Conservation (phyloP, 352 stramenopile species). For the Phytopythium ostracodes region DNA sequence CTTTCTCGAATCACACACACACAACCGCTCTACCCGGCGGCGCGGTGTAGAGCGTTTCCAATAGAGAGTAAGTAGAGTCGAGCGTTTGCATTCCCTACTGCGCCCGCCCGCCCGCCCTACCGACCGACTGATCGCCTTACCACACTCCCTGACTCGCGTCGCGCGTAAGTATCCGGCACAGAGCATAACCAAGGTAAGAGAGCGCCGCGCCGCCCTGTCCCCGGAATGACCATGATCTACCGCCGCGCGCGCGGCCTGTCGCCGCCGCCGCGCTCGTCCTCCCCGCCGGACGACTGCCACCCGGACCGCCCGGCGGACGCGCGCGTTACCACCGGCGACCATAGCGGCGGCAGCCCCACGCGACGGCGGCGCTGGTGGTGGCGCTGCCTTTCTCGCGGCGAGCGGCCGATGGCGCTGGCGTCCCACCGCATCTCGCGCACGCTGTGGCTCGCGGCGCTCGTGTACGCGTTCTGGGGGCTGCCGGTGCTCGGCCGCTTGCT, state of each 20-base stretch:
- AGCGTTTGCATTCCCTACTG: no score
- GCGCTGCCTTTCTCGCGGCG: conserved; percentile 7
- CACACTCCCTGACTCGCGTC: no score
- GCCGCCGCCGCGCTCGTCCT: conserved; percentile 20
- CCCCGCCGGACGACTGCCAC: conserved; percentile 8
- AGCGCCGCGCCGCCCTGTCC: neutral
- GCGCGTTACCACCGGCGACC: no score
- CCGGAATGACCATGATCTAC: conserved; percentile 54
- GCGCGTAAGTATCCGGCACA: no score
- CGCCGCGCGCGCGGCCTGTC: conserved; percentile 42
- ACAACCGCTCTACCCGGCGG: conserved; percentile 4
- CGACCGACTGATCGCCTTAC: neutral
- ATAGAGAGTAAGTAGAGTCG: no score
- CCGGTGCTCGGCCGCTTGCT: conserved; percentile 58
- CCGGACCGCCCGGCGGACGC: neutral
- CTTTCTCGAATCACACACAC: neutral
- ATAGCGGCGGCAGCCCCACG: no score
- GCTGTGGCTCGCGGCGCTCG: conserved; percentile 58
- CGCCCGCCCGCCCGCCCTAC: neutral
- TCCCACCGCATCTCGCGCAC: conserved; percentile 50
- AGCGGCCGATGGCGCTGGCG: conserved; percentile 19
- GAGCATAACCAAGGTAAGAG: no score
- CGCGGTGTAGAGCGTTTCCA: no score
- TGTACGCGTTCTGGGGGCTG: conserved; percentile 64
- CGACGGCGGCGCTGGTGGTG: conserved; percentile 20